Conservation (phyloP, 2,329 filamentous ascomycete species). For the Tolypocladium sp. region DNA sequence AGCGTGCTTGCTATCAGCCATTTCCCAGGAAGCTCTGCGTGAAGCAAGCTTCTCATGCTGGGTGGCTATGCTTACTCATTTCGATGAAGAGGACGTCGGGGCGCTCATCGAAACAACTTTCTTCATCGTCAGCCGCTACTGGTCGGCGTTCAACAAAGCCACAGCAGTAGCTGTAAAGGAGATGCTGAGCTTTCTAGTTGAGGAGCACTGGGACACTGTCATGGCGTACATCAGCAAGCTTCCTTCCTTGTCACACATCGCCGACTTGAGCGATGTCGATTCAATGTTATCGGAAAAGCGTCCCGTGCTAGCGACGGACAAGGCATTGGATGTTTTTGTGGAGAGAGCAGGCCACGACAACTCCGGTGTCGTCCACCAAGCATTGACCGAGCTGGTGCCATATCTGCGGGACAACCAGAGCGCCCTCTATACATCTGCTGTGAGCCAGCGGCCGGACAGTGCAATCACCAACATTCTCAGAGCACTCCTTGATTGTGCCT, state of each 20-base stretch:
- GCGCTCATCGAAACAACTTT: slow-evolving; percentile 81
- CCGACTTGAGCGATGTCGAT: slow-evolving; percentile 60
- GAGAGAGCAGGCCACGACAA: slow-evolving; percentile 75
- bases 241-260: slow-evolving; percentile 66
- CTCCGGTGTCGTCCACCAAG: slow-evolving; percentile 72
- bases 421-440: slow-evolving; percentile 67
- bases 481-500: slow-evolving; percentile 74
- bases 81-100: slow-evolving; percentile 72
- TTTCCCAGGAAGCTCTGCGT: slow-evolving; percentile 66
- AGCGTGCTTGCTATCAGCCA: slow-evolving; percentile 80
- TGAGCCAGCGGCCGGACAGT: slow-evolving; percentile 75
- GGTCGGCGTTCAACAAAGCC: slow-evolving; percentile 54
- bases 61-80: slow-evolving; percentile 64
- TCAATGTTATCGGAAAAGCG: slow-evolving; percentile 56
- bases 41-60: slow-evolving; percentile 76
- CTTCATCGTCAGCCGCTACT: slow-evolving; percentile 76
- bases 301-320: slow-evolving; percentile 34
- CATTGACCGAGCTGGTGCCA: slow-evolving; percentile 64
- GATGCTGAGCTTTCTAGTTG: slow-evolving; percentile 56
- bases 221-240: slow-evolving; percentile 62
- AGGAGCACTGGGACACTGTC: slow-evolving; percentile 52
- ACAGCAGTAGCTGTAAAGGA: slow-evolving; percentile 51
- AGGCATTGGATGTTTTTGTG: slow-evolving; percentile 61
- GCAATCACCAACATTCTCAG: slow-evolving; percentile 64
- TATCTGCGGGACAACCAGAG: slow-evolving; percentile 68